Evolutionary conservation across 1,284 basidiomycete species (phyloP).

Genomic region (Cryptococcus deneoformans): DNA sequence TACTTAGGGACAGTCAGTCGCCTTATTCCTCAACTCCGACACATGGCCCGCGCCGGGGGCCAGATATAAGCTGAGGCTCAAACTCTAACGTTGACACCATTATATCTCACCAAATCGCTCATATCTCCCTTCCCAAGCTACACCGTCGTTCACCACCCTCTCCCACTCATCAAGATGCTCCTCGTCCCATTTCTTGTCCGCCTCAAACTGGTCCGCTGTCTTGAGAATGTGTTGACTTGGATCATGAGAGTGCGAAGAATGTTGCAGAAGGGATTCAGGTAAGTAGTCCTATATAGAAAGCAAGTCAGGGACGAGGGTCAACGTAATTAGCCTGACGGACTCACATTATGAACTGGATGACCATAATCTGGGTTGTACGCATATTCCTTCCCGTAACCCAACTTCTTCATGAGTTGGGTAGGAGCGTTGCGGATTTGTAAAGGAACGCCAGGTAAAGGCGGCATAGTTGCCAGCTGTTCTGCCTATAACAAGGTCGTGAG

Average conservation of each 20-base stretch:
- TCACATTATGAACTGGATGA: constrained; percentile 69
- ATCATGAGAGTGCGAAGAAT: constrained; percentile 30
- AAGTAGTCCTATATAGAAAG: constrained; percentile 49
- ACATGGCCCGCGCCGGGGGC: background rate
- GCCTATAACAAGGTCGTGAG: constrained; percentile 48
- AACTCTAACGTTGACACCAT: too few relatives aligned
- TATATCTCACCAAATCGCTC: background rate
- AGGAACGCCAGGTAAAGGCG: constrained; percentile 56
- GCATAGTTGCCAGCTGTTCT: constrained; percentile 58
- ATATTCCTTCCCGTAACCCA: constrained; percentile 72
- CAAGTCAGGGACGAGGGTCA: background rate
- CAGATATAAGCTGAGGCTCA: background rate
- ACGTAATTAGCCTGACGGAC: constrained; percentile 35
- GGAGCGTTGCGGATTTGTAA: constrained; percentile 82
- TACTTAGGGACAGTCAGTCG: too few relatives aligned
- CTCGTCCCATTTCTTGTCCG: constrained; percentile 70
- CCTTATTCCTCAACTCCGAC: too few relatives aligned
- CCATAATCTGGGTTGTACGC: constrained; percentile 74
- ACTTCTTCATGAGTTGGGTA: constrained; percentile 73
- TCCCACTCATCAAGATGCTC: constrained; percentile 72
- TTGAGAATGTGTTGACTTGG: constrained; percentile 53
- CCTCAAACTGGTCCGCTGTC: constrained; percentile 55
- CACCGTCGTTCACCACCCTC: constrained; percentile 61
- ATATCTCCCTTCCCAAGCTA: constrained; percentile 53
- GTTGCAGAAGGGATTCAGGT: constrained; percentile 47